Base-by-base conservation (phyloP, 495 filamentous ascomycete species). In the Xylaria telfairii region DNA sequence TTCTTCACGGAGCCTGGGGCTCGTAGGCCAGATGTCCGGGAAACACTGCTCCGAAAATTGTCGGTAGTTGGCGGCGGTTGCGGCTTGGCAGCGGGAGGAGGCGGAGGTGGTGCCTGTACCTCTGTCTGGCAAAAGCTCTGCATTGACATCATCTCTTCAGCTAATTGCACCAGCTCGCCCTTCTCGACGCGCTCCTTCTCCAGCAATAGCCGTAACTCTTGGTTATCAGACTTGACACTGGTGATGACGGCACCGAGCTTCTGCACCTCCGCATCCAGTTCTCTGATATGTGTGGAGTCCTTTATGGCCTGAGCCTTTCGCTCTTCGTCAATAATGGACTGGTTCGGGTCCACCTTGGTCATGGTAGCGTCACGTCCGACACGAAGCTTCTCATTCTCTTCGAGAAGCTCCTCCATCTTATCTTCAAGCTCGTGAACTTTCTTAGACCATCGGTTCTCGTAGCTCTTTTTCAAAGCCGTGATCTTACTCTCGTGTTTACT, bases 401-500 rank as follows among this genome's bases (percentile, higher is more conserved):
- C 87, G 30, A 78, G 83, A 13, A 93, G 84, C 32, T 90, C 84
- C 56, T 90, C 88, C 17, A 97, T 78, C 67, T 90, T 88, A 2
- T 79, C 81, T 78, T 97, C 91, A 3, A 95, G 87, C 72, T 93
- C 91, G 34, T 86, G 85, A 39, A 93, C 83, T 71, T 91, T 93
- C 83, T 96, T 95, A 77, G 96, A 93, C 90, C 92, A 94, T 57
- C 95, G 89, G 51, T 86, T 86, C 75, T 97, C 93, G 80, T 98
- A 98, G 79, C 91, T 94, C 79, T 97, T 97, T 83, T 98, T 98
- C 68, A 99, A 85, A 9, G 94, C 94, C 0, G 92, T 88, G 32
- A 98, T 95, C 82, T 99, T 99, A 57, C 89, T 92, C 82, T 97
- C 95, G 77, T 99, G 96, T 78, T 99, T 99, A 77, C 89, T 87